Evolutionary conservation across 1,139 yeast genomes (phyloP).

Genomic region (Taphrina communis): DNA sequence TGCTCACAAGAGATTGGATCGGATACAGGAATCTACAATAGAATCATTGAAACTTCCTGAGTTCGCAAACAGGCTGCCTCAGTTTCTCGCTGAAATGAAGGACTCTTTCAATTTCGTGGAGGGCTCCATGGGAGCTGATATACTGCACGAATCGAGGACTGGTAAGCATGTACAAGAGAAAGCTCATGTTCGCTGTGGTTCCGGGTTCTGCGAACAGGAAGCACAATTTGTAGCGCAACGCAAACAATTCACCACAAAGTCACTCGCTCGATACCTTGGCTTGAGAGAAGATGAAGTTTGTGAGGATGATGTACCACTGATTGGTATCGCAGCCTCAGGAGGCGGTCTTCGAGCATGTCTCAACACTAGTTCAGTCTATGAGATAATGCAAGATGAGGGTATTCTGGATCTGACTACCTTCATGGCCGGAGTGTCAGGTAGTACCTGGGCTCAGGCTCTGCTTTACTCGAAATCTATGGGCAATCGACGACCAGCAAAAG

Average conservation of each 20-base stretch:
- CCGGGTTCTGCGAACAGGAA: constrained; percentile 44
- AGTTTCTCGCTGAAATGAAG: not conserved
- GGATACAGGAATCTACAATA: constrained; percentile 1
- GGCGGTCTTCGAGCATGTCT: constrained; percentile 48
- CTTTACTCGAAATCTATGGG: constrained; percentile 44
- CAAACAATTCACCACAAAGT: constrained; percentile 36
- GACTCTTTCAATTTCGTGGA: constrained; percentile 24
- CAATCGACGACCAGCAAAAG: constrained; percentile 37
- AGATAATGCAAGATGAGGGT: constrained; percentile 44
- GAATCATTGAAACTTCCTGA: constrained; percentile 8
- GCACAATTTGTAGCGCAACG: constrained; percentile 43
- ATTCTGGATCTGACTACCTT: constrained; percentile 47
- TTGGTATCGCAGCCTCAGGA: constrained; percentile 48
- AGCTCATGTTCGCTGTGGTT: constrained; percentile 46
- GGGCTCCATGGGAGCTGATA: constrained; percentile 44
- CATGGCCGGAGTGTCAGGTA: constrained; percentile 47
- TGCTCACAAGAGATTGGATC: not conserved
- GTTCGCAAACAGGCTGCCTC: constrained; percentile 11
- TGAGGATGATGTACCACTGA: constrained; percentile 47
- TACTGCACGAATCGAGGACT: constrained; percentile 44
- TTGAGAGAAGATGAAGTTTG: constrained; percentile 44
- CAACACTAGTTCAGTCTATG: constrained; percentile 46
- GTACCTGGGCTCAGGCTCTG: constrained; percentile 47
- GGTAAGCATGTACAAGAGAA: constrained; percentile 36
- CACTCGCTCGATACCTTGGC: constrained; percentile 46